Evolutionary conservation across 2,329 filamentous ascomycete species (phyloP).

Genomic region (Nigrospora sphaerica): DNA sequence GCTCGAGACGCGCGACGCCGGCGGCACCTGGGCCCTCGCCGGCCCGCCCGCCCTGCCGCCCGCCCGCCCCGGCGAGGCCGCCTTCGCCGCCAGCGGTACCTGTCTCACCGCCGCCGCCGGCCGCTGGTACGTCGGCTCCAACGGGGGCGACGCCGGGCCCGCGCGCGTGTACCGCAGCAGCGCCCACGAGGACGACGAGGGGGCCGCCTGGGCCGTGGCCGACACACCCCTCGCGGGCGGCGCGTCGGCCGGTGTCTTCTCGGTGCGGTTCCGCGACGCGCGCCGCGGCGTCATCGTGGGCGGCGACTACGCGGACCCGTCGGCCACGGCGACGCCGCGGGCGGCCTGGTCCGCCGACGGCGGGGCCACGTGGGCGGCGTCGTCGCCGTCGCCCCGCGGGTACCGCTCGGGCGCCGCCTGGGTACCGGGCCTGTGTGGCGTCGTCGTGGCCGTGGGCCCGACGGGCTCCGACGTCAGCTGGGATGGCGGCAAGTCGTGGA

Average conservation of each 20-base stretch:
- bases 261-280: constrained; percentile 21
- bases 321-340: constrained; percentile 8
- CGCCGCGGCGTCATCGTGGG: constrained; percentile 20
- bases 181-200: constrained; percentile 7
- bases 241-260: constrained; percentile 20
- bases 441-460: constrained; percentile 23
- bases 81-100: constrained; percentile 25
- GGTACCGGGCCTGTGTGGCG: constrained; percentile 14
- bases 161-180: constrained; percentile 19
- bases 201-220: constrained; percentile 17
- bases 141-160: constrained; percentile 13
- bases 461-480: constrained; percentile 22
- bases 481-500: constrained; percentile 21
- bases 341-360: constrained; percentile 23
- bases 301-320: constrained; percentile 20
- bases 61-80: constrained; percentile 19
- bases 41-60: constrained; percentile 16
- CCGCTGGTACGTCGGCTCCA: constrained; percentile 20
- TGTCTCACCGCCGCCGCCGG: constrained; percentile 20
- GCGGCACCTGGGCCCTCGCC: constrained; percentile 16
- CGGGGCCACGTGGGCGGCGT: constrained; percentile 18
- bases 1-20: constrained; percentile 22
- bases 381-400: constrained; percentile 18
- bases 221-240: constrained; percentile 17
- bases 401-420: constrained; percentile 24